A percentile compares a stretch with the other conserved stretches of the same genome.
Evolutionary conservation across 140 eudicot genomes (phyloP).

Genomic region (Erigeron philadelphicus): DNA sequence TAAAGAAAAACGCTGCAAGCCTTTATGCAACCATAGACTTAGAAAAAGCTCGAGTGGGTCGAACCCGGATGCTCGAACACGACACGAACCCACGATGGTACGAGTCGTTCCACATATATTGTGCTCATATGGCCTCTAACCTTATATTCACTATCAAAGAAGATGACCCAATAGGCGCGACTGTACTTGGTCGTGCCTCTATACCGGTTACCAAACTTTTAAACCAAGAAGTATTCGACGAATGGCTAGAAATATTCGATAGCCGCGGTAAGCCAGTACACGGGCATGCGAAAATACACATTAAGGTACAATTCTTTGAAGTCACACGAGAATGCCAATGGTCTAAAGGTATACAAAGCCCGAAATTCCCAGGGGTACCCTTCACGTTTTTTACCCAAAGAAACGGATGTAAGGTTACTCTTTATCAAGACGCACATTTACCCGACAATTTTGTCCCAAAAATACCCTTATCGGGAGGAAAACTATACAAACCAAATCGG

Average conservation of each 20-base stretch:
- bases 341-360: constrained; percentile 41
- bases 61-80: constrained; percentile 40
- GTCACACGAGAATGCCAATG: constrained; percentile 42
- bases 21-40: constrained; percentile 52
- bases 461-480: constrained; percentile 39
- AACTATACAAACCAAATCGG: constrained; percentile 36
- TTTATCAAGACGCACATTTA: constrained; percentile 49
- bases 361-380: constrained; percentile 47
- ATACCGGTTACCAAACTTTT: constrained; percentile 33
- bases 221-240: constrained; percentile 31
- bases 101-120: constrained; percentile 48
- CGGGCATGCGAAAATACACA: constrained; percentile 42
- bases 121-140: constrained; percentile 51
- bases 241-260: constrained; percentile 38
- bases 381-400: constrained; percentile 44
- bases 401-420: constrained; percentile 43
- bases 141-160: constrained; percentile 43
- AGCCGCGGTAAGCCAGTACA: constrained; percentile 31
- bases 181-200: constrained; percentile 35
- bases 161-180: constrained; percentile 47
- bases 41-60: constrained; percentile 52
- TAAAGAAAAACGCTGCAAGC: constrained; percentile 33
- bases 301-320: constrained; percentile 38
- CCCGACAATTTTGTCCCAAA: constrained; percentile 40
- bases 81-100: constrained; percentile 51